phyloP scores from a whole-genome alignment of 441 rosid species.

The Populus hybrid region DNA sequence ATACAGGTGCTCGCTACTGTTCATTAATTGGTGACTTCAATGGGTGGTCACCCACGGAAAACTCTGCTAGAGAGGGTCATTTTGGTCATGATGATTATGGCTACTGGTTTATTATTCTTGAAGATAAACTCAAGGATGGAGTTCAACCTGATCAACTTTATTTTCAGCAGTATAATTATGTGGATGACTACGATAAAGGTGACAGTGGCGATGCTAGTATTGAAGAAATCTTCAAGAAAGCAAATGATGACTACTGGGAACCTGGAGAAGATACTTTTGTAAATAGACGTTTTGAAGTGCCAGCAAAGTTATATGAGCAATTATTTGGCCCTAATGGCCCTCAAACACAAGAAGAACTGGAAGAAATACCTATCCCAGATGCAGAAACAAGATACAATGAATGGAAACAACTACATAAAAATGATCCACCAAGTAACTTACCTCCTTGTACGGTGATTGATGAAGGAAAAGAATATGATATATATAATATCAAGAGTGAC shows the following conservation, averaged over 20 bases:
- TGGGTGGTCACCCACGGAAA: slow-evolving; percentile 87
- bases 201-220: slow-evolving; percentile 64
- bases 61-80: slow-evolving; percentile 83
- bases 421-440: slow-evolving; percentile 85
- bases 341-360: slow-evolving; percentile 77
- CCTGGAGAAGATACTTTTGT: slow-evolving; percentile 91
- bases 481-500: slow-evolving; percentile 50
- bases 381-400: slow-evolving; percentile 79
- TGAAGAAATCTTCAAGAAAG: slow-evolving; percentile 69
- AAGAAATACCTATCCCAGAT: slow-evolving; percentile 55
- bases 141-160: slow-evolving; percentile 84
- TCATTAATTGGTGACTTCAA: slow-evolving; percentile 92
- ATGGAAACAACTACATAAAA: slow-evolving; percentile 80
- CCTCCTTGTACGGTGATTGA: slow-evolving; percentile 82
- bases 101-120: slow-evolving; percentile 89
- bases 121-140: slow-evolving; percentile 88
- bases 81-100: slow-evolving; percentile 95
- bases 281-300: slow-evolving; percentile 72
- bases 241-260: slow-evolving; percentile 97
- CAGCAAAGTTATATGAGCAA: slow-evolving; percentile 90
- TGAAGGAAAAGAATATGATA: slow-evolving; percentile 74
- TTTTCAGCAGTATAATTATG: slow-evolving; percentile 93
- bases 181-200: slow-evolving; percentile 88
- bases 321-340: slow-evolving; percentile 96
- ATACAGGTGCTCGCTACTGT: slow-evolving; percentile 94